Evolutionary conservation across 1,139 yeast species (phyloP).

Genomic region (Blastobotrys capitulatus): DNA sequence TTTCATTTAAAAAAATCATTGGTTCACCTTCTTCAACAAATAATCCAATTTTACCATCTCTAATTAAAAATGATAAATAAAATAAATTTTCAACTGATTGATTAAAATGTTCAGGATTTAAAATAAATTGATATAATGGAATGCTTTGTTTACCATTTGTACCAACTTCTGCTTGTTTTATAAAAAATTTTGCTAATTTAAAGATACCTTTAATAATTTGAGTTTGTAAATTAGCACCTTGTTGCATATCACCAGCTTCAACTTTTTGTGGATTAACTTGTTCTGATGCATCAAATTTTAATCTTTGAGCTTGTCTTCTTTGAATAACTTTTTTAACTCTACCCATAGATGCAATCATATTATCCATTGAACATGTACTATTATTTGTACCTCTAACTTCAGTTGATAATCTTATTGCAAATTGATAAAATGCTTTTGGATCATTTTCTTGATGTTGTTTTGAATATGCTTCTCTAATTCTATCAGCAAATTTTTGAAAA

Average conservation of each 20-base stretch:
- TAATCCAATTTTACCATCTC: conserved; percentile 54
- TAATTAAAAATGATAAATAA: conserved; percentile 70
- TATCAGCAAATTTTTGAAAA: conserved; percentile 10
- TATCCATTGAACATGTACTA: conserved; percentile 1
- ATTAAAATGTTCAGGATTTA: conserved; percentile 70
- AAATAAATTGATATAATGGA: conserved; percentile 58
- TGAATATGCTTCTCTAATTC: conserved; percentile 10
- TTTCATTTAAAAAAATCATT: conserved; percentile 11
- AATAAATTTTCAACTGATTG: conserved; percentile 82
- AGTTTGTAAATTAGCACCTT: conserved; percentile 17
- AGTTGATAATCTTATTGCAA: neutral
- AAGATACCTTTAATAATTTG: conserved; percentile 15
- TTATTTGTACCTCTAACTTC: neutral
- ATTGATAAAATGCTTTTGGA: neutral
- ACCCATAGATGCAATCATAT: conserved; percentile 7
- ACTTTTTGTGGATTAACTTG: conserved; percentile 53
- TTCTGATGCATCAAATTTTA: conserved; percentile 11
- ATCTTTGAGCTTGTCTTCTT: neutral
- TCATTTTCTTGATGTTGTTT: neutral
- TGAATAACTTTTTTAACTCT: neutral
- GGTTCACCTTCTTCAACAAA: conserved; percentile 16
- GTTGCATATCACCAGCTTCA: conserved; percentile 45
- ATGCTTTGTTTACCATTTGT: conserved; percentile 39
- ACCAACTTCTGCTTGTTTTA: conserved; percentile 37
- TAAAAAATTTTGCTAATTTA: conserved; percentile 44